Conservation (phyloP, 164 flowering plant genomes). For the Vitis labrusca region DNA sequence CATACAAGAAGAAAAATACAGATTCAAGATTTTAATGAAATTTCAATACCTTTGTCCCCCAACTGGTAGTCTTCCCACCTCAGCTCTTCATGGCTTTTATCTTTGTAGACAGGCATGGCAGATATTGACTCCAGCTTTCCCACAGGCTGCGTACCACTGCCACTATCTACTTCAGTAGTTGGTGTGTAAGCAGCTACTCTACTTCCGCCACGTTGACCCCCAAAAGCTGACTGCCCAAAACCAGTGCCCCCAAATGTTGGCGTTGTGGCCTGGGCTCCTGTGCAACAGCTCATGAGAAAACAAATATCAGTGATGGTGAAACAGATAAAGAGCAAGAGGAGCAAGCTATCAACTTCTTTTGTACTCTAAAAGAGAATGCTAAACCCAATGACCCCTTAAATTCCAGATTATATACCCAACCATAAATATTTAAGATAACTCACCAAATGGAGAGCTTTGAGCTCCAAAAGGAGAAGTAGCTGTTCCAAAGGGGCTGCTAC, state of each 20-base stretch:
- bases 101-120: constrained; percentile 92
- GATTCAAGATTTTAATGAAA: neutral
- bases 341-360: neutral
- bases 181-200: constrained; percentile 66
- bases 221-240: constrained; percentile 69
- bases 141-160: constrained; percentile 51
- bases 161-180: constrained; percentile 67
- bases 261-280: constrained; percentile 71
- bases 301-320: neutral
- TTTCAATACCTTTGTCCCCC: constrained; percentile 76
- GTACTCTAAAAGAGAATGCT: too few relatives aligned
- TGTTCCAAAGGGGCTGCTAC: constrained; percentile 66
- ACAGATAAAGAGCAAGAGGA: neutral
- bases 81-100: constrained; percentile 95
- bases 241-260: constrained; percentile 63
- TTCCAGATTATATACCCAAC: neutral
- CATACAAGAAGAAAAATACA: neutral
- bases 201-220: constrained; percentile 80
- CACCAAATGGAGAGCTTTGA: constrained; percentile 66
- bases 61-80: constrained; percentile 97
- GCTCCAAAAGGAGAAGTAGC: constrained; percentile 65
- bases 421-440: constrained; percentile 13
- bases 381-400: too few relatives aligned
- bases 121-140: constrained; percentile 94
- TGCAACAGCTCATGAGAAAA: constrained; percentile 15